Conservation (phyloP, 257 asterid genomes). For the Marsdenia floribunda region DNA sequence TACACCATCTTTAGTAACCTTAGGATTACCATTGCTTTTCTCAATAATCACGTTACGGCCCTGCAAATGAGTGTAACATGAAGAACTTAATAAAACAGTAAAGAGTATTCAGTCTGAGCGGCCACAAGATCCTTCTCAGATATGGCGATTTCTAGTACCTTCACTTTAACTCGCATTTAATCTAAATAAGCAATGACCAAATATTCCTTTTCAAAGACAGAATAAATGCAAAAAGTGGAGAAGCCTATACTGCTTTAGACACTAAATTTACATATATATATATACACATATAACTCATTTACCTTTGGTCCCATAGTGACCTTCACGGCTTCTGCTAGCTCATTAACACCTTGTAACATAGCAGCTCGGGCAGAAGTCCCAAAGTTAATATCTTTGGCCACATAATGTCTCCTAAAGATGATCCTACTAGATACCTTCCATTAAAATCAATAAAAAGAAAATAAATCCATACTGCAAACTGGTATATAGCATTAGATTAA, state of each 20-base stretch:
- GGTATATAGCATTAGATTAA: neutral
- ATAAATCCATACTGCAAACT: neutral
- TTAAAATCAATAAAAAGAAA: conserved; percentile 17
- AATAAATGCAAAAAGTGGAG: neutral
- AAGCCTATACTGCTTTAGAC: neutral
- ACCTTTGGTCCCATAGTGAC: conserved; percentile 99
- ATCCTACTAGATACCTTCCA: conserved; percentile 46
- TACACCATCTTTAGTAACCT: conserved; percentile 89
- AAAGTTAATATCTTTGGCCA: conserved; percentile 72
- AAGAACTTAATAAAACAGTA: neutral
- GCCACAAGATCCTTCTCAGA: neutral
- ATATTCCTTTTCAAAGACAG: neutral
- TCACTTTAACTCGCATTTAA: neutral
- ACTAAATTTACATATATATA: neutral
- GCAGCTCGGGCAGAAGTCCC: conserved; percentile 72
- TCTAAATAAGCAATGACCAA: neutral
- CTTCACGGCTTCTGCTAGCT: conserved; percentile 90
- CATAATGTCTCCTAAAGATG: conserved; percentile 62
- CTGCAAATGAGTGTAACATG: conserved; percentile 33
- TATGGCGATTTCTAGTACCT: neutral
- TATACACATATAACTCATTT: neutral
- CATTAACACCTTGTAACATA: conserved; percentile 86
- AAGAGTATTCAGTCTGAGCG: neutral
- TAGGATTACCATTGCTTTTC: conserved; percentile 46
- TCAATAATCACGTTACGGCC: conserved; percentile 78